phyloP scores from a whole-genome alignment of 768 basidiomycete genomes.

The Xerocomellus intermedius region DNA sequence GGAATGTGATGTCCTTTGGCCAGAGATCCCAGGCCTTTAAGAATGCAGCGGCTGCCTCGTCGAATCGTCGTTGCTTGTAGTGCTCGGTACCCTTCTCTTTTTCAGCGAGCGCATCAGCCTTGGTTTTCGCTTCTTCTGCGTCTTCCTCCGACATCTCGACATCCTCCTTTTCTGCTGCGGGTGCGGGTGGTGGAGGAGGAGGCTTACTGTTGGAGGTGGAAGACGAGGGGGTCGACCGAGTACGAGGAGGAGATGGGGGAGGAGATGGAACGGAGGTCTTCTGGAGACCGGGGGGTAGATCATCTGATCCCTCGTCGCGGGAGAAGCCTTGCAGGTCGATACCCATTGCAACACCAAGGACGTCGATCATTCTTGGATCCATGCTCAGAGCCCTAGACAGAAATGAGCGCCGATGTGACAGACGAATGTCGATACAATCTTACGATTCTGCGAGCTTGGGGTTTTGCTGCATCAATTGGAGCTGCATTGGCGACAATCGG shows the following conservation, averaged over 20 bases:
- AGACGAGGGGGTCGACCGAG: slow-evolving; percentile 37
- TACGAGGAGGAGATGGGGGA: slow-evolving; percentile 29
- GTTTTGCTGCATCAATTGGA: slow-evolving; percentile 66
- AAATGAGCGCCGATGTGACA: slow-evolving; percentile 4
- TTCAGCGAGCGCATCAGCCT: slow-evolving; percentile 73
- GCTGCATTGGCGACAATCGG: slow-evolving; percentile 33
- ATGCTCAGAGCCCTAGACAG: slow-evolving; percentile 47
- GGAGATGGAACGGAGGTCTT: slow-evolving; percentile 22
- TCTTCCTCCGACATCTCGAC: slow-evolving; percentile 67
- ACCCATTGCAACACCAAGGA: slow-evolving; percentile 89
- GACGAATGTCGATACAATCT: slow-evolving; percentile 11
- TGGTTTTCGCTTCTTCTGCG: slow-evolving; percentile 66
- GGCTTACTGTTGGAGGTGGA: slow-evolving; percentile 42
- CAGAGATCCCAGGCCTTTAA: slow-evolving; percentile 88
- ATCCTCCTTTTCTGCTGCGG: slow-evolving; percentile 50
- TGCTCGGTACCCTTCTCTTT: slow-evolving; percentile 78
- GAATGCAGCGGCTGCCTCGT: slow-evolving; percentile 72
- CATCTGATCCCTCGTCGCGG: slow-evolving; percentile 81
- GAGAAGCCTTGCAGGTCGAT: slow-evolving; percentile 87
- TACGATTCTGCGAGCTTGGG: slow-evolving; percentile 61
- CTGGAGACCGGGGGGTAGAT: slow-evolving; percentile 61
- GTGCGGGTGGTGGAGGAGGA: slow-evolving; percentile 38
- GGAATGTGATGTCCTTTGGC: slow-evolving; percentile 91
- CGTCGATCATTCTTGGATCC: slow-evolving; percentile 93
- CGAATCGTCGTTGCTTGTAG: slow-evolving; percentile 86